phyloP scores from a whole-genome alignment of 345 rosid genomes.

The Melaleuca alternifolia region DNA sequence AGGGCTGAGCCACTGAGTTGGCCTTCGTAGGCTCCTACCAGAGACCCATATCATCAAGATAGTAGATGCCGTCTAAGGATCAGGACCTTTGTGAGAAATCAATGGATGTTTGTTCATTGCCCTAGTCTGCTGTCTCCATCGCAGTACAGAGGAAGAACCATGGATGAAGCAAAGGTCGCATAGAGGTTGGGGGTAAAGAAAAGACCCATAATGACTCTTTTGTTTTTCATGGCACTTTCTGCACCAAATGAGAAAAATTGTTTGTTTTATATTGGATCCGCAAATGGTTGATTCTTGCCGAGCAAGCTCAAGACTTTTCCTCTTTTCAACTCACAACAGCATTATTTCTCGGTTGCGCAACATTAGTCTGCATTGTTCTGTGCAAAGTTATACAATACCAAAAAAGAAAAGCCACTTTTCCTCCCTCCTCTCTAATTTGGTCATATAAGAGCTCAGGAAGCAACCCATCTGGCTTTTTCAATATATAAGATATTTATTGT shows the following conservation, averaged over 20 bases:
- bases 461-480: no score
- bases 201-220: not conserved
- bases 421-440: not conserved
- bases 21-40: not conserved
- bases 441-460: not conserved
- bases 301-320: not conserved
- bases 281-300: not conserved
- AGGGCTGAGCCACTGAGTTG: not conserved
- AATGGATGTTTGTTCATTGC: not conserved
- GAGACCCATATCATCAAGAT: not conserved
- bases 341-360: not conserved
- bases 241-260: not conserved
- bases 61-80: not conserved
- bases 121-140: not conserved
- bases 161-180: not conserved
- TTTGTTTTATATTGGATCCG: not conserved
- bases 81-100: not conserved
- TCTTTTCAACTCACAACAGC: not conserved
- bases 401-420: not conserved
- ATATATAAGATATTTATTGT: not conserved
- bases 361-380: not conserved
- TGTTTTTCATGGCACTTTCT: not conserved
- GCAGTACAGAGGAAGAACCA: not conserved
- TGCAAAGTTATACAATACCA: not conserved
- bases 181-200: not conserved